Percentiles rank a stretch among this genome's conserved stretches.
phyloP scores from a whole-genome alignment of 345 rosid species.

The Geranium rotundifolium region DNA sequence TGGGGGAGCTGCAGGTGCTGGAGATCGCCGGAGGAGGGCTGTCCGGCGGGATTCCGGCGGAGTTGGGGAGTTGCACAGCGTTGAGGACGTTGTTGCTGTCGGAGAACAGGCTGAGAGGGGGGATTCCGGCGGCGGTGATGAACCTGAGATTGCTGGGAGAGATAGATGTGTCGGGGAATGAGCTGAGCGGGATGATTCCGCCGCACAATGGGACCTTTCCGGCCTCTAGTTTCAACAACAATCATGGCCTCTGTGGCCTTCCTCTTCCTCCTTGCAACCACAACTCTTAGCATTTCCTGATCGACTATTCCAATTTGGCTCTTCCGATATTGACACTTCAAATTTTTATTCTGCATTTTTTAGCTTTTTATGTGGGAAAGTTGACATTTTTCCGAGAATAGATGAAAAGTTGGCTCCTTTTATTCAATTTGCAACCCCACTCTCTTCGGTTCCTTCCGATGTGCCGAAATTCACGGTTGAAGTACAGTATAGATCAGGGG shows the following conservation, averaged over 20 bases:
- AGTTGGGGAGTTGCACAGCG: conserved; percentile 29
- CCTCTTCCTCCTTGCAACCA: conserved; percentile 44
- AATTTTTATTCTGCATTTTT: not conserved
- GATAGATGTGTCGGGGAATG: too few relatives aligned
- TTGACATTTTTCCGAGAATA: not conserved
- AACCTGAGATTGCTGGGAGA: too few relatives aligned
- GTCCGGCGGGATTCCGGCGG: conserved; percentile 32
- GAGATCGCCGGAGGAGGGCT: conserved; percentile 23
- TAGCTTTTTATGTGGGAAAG: not conserved
- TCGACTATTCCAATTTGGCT: not conserved
- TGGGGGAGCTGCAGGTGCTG: conserved; percentile 23
- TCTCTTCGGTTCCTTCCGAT: too few relatives aligned
- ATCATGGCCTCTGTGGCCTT: conserved; percentile 37
- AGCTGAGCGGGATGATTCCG: too few relatives aligned
- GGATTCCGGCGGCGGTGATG: conserved; percentile 33
- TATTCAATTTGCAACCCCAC: too few relatives aligned
- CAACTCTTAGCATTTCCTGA: conserved; percentile 7
- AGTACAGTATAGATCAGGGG: too few relatives aligned
- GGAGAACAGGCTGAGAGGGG: conserved; percentile 32
- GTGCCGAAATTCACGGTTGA: too few relatives aligned
- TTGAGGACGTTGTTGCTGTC: conserved; percentile 37
- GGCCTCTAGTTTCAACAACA: conserved; percentile 27
- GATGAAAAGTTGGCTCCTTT: not conserved
- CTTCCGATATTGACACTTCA: not conserved
- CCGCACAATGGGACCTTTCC: conserved; percentile 32